These are phyloP conservation scores for Jaapia argillacea DNA, from an alignment of 768 basidiomycete species.

Conservation along the genomic window DNA sequence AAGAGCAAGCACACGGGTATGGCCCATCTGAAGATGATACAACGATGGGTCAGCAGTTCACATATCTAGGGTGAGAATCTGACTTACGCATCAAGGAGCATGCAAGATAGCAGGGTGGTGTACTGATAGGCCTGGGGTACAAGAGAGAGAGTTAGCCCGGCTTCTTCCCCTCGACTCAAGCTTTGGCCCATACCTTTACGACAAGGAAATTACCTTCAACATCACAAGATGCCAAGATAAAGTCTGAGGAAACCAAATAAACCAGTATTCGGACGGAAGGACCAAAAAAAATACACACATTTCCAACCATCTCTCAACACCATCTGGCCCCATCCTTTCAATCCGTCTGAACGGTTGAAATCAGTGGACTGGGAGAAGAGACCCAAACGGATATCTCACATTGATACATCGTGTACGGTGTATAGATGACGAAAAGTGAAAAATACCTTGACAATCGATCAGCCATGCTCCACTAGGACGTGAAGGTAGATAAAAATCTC, in stretches of 20 bases:
- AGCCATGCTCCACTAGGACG: too few species aligned
- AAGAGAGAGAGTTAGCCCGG: too few species aligned
- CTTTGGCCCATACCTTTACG: too few species aligned
- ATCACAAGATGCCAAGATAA: slow-evolving; percentile 70
- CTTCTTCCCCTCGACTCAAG: too few species aligned
- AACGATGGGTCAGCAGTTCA: not conserved
- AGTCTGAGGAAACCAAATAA: slow-evolving; percentile 32
- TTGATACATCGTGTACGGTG: slow-evolving; percentile 83
- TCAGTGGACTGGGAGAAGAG: not conserved
- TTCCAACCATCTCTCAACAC: slow-evolving; percentile 76
- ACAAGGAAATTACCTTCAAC: slow-evolving; percentile 87
- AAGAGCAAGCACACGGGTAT: slow-evolving; percentile 82
- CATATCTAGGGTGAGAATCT: not conserved
- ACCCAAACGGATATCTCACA: slow-evolving; percentile 39
- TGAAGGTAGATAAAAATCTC: not conserved
- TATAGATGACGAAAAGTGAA: slow-evolving; percentile 63
- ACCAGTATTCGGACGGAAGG: not conserved
- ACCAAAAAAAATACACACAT: slow-evolving; percentile 39
- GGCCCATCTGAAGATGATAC: slow-evolving; percentile 50
- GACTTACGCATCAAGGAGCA: slow-evolving; percentile 81
- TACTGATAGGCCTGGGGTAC: slow-evolving; percentile 81
- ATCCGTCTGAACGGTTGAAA: slow-evolving; percentile 47
- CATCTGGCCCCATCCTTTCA: slow-evolving; percentile 74
- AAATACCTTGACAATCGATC: slow-evolving; percentile 47
- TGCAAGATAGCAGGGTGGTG: slow-evolving; percentile 80